Percentiles rank a stretch among this genome's conserved stretches.
Conservation (phyloP, 768 basidiomycete genomes). For the Boletus subparvulus region DNA sequence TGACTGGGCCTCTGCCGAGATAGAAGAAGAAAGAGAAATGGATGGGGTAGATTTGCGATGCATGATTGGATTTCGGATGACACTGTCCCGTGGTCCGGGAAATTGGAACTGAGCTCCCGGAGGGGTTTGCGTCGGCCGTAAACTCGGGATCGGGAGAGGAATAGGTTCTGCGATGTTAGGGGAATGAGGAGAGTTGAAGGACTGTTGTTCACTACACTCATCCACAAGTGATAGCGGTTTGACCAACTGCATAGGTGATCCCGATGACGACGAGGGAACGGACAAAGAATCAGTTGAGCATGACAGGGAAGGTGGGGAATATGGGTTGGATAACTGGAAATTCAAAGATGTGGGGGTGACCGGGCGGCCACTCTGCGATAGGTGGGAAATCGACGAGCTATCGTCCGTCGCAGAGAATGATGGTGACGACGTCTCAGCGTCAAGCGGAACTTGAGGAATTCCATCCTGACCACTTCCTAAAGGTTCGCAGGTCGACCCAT, state of each 20-base stretch:
- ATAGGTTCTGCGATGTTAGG: slow-evolving; percentile 33
- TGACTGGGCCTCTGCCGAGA: slow-evolving; percentile 36
- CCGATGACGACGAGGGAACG: slow-evolving; percentile 54
- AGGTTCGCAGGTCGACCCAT: slow-evolving; percentile 4
- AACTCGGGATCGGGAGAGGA: slow-evolving; percentile 27
- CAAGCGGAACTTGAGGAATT: slow-evolving; percentile 4
- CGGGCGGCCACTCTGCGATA: slow-evolving; percentile 31
- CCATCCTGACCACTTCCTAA: background rate
- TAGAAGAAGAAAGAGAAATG: slow-evolving; percentile 33
- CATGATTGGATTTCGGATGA: slow-evolving; percentile 30
- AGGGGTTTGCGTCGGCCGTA: slow-evolving; percentile 14
- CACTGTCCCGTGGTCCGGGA: slow-evolving; percentile 38
- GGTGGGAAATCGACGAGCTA: slow-evolving; percentile 34
- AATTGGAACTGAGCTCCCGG: slow-evolving; percentile 43
- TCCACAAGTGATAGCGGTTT: slow-evolving; percentile 41
- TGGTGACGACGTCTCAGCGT: slow-evolving; percentile 24
- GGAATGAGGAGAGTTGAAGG: slow-evolving; percentile 26
- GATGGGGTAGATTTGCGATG: slow-evolving; percentile 39
- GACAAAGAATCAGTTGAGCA: slow-evolving; percentile 62
- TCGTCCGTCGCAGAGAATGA: slow-evolving; percentile 31
- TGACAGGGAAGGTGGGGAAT: slow-evolving; percentile 49
- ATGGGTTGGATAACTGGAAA: slow-evolving; percentile 26
- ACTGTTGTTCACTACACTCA: slow-evolving; percentile 27
- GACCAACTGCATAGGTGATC: slow-evolving; percentile 28
- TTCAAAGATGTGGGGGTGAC: slow-evolving; percentile 36